Base-by-base conservation (phyloP, 306 rosid species). In the Castanea sativa region DNA sequence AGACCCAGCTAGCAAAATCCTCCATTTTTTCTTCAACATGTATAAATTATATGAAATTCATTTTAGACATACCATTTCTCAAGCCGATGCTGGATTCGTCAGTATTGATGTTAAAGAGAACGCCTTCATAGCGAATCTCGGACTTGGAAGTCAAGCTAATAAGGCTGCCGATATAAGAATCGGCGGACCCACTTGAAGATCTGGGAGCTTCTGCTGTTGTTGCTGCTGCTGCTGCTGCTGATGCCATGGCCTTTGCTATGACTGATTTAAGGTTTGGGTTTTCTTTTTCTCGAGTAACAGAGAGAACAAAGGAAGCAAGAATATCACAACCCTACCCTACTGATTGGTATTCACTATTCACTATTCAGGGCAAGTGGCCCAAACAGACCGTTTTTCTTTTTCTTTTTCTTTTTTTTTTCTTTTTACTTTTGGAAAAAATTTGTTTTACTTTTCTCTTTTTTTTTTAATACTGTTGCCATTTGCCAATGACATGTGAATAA, bases 71-170 rank as follows among this genome's bases (percentile, higher is more conserved):
- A 82, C 82, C 85, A 20, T 73, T 82, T 43, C 82, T 77, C 71
- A 73, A 65, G 19, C 81, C 85, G 68, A 84, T 80, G 67, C 82
- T 80, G 65, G 87, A 84, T 23, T 84, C 85, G 61, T 73, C 73
- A 41, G 84, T 79, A 25, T 65, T 76, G 82, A 84, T 80, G 49
- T 80, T 69, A 71, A 71, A 76, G 55, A 84, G 82, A 55, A 84
- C 68, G 43, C 87, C 87, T 52, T 84, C 87, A 16, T 80, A 84
- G 13, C 81, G 81, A 65, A 79, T 84, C 59, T 79, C 81, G 9
- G 76, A 75, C 79, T 84, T 84, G 57, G 87, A 84, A 43, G 87
- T 84, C 67, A 84, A 72, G 76, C 84, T 84, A 12, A 84, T 80
- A 68, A 80, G 60, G 81, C 87, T 76, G 20, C 87, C 87, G 32